Conservation (phyloP, 2,329 filamentous ascomycete genomes). For the Botrytis porri region DNA sequence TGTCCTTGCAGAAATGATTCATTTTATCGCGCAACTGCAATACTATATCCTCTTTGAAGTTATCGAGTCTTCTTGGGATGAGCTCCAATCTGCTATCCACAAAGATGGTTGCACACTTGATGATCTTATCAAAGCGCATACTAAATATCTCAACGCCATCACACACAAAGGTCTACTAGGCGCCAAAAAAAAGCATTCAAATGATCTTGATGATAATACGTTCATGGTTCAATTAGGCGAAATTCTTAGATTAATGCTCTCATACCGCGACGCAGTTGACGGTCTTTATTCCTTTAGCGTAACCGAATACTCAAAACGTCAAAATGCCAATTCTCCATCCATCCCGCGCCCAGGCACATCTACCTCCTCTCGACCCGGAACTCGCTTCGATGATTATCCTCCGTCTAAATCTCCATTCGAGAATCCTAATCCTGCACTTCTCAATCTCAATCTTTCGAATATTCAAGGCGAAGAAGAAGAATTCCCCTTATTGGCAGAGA, state of each 20-base stretch:
- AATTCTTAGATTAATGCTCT: slow-evolving; percentile 88
- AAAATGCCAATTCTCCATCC: slow-evolving; percentile 50
- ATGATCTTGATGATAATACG: slow-evolving; percentile 57
- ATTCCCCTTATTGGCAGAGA: slow-evolving; percentile 71
- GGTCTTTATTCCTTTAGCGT: slow-evolving; percentile 93
- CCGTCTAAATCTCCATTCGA: slow-evolving; percentile 6
- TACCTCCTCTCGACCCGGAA: slow-evolving; percentile 34
- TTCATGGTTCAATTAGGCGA: slow-evolving; percentile 92
- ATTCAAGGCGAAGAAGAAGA: slow-evolving; percentile 43
- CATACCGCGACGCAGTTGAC: slow-evolving; percentile 90
- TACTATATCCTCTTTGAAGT: slow-evolving; percentile 99
- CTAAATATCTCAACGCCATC: slow-evolving; percentile 85
- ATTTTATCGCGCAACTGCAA: slow-evolving; percentile 94
- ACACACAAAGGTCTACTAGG: slow-evolving; percentile 94
- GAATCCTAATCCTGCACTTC: slow-evolving; percentile 26
- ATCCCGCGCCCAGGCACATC: slow-evolving; percentile 27
- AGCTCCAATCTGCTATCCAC: slow-evolving; percentile 76
- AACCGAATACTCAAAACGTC: slow-evolving; percentile 87
- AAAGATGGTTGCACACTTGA: slow-evolving; percentile 89
- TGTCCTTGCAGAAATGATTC: slow-evolving; percentile 93
- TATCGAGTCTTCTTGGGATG: slow-evolving; percentile 93
- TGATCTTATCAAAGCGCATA: slow-evolving; percentile 90
- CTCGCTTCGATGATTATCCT: slow-evolving; percentile 32
- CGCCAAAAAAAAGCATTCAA: slow-evolving; percentile 52
- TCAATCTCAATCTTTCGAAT: slow-evolving; percentile 42